phyloP scores from a whole-genome alignment of 139 green algal genomes.

The Closterium sp. region DNA sequence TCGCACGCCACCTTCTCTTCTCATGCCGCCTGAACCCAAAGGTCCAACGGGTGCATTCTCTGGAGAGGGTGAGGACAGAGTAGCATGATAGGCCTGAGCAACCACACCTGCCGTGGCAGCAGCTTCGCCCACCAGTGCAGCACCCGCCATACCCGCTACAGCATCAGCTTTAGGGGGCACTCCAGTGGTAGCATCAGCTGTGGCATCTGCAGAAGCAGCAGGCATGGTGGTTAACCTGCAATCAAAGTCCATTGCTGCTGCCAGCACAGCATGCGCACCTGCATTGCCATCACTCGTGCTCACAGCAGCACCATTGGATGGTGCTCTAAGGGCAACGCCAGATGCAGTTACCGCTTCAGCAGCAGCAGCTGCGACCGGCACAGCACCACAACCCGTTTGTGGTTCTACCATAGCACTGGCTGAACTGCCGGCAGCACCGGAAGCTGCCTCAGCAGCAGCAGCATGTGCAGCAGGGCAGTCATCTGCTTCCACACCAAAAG shows the following conservation, averaged over 20 bases:
- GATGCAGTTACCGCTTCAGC: not conserved
- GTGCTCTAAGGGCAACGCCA: not conserved
- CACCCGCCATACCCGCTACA: not conserved
- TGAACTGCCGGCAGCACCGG: not conserved
- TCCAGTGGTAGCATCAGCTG: not conserved
- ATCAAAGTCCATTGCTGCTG: not conserved
- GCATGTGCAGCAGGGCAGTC: not conserved
- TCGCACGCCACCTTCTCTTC: slow-evolving; percentile 6
- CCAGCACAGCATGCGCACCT: not conserved
- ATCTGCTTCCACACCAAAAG: too few species aligned
- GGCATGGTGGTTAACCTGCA: not conserved
- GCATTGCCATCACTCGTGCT: not conserved
- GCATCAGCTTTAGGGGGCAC: not conserved
- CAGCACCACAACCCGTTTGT: too few species aligned
- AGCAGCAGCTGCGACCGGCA: not conserved
- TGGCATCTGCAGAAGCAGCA: not conserved
- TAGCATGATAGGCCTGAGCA: not conserved
- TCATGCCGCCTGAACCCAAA: not conserved
- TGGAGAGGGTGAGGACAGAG: not conserved
- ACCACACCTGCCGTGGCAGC: not conserved
- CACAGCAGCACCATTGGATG: not conserved
- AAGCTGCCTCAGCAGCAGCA: not conserved
- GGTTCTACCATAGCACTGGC: not conserved
- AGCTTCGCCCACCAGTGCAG: not conserved
- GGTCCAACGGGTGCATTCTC: not conserved